Evolutionary conservation across 2,329 filamentous ascomycete species (phyloP), one percentile per base, ranked within the genome.

Genomic region (Bipolaris bicolor): DNA sequence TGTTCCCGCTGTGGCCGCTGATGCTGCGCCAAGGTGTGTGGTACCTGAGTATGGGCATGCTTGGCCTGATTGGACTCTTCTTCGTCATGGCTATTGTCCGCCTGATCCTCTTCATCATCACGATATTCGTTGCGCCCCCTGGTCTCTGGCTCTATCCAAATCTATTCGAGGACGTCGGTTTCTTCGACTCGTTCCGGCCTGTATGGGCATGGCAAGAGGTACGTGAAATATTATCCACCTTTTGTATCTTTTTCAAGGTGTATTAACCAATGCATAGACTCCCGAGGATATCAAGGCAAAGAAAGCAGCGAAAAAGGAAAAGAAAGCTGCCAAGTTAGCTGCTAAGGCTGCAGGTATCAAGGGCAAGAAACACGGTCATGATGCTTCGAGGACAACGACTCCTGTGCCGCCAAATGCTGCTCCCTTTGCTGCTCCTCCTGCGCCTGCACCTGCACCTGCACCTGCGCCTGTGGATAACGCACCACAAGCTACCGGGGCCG

Each of bases 131-230:
- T 15, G 83, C 87, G 0, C 82, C 93, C 3, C 95, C 95, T 2
- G 95, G 95, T 69, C 83, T 99, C n/a, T 99, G 95, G 95, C 84
- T 99, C 43, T 99, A 94, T 80, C 95, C 95, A 47, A 99, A 99
- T 74, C 81, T 99, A 18, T 99, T 97, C 82, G 95, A 99, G 77
- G 95, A 99, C 74, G 95, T 99, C 26, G 96, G 94, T 7, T 98
- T 99, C 80, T 90, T 99, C 78, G 95, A 99, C 76, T 96, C 91
- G 71, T 99, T 99, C 84, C 89, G 89, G 73, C 95, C 95, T 18
- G 80, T 97, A 5, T 99, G 95, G 94, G 95, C 92, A 58, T 99
- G 95, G 95, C 95, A 99, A 77, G 93, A 97, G 86, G 92, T 96
- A 29, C 6, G 26, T 26, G 7, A 26, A 26, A 26, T 7, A 26